phyloP scores from a whole-genome alignment of 2,329 filamentous ascomycete genomes.

The Colletotrichum sublineola region DNA sequence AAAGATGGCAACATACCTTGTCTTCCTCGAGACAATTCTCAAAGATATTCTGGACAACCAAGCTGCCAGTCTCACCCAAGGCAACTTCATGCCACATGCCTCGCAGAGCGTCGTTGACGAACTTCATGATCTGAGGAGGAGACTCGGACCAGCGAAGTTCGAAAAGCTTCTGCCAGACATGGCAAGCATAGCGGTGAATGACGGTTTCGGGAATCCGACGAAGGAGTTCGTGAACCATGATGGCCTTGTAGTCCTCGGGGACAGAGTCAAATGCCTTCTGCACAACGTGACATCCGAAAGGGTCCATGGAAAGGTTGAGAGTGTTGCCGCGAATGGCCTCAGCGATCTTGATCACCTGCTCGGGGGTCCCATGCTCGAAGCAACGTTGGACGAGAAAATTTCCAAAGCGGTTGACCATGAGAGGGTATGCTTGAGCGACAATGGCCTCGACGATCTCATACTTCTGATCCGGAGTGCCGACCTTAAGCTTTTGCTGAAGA shows the following conservation, averaged over 20 bases:
- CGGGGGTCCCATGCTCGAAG: slow-evolving; percentile 96
- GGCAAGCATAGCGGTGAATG: slow-evolving; percentile 97
- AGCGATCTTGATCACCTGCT: slow-evolving; percentile 95
- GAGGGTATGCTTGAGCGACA: slow-evolving; percentile 90
- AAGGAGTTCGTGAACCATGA: slow-evolving; percentile 98
- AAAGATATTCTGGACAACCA: slow-evolving; percentile 99
- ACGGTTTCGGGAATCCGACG: slow-evolving; percentile 97
- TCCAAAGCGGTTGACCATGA: slow-evolving; percentile 99
- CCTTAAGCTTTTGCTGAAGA: slow-evolving; percentile 98
- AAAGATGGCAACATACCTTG: slow-evolving; percentile 73
- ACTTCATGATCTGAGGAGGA: slow-evolving; percentile 98
- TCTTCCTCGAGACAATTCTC: slow-evolving; percentile 99
- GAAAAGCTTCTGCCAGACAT: slow-evolving; percentile 99
- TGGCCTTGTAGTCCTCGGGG: slow-evolving; percentile 95
- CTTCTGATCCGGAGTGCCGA: slow-evolving; percentile 94
- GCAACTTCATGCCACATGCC: slow-evolving; percentile 99
- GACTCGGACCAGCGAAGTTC: slow-evolving; percentile 96
- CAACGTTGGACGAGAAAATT: slow-evolving; percentile 99
- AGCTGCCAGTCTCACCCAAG: slow-evolving; percentile 93
- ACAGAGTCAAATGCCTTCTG: slow-evolving; percentile 99
- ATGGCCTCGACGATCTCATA: slow-evolving; percentile 98
- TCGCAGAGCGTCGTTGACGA: slow-evolving; percentile 92
- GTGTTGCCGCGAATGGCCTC: slow-evolving; percentile 95
- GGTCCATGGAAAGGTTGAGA: slow-evolving; percentile 95
- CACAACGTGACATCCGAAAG: slow-evolving; percentile 97